These are phyloP conservation scores for Xylaria curta DNA, from an alignment of 495 filamentous ascomycete genomes.

Conservation along the genomic window DNA sequence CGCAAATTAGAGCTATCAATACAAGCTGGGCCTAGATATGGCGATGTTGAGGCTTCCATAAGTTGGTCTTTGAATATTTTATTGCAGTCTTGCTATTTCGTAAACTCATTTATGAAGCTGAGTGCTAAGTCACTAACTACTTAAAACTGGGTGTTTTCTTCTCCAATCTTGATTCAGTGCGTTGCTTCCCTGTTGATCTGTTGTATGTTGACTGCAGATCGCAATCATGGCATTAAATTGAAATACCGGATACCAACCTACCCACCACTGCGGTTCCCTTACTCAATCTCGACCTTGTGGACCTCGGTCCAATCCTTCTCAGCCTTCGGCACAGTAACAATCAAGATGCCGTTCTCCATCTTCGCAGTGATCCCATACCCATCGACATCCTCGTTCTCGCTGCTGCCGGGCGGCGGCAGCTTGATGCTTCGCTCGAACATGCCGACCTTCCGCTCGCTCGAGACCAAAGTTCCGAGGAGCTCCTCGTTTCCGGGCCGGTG, in stretches of 20 bases:
- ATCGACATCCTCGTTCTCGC: constrained; percentile 67
- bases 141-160: too few species aligned
- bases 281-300: constrained; percentile 66
- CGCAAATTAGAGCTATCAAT: too few species aligned
- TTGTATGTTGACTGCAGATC: too few species aligned
- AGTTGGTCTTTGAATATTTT: too few species aligned
- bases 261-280: constrained; percentile 5
- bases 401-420: constrained; percentile 51
- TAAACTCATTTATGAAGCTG: too few species aligned
- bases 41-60: too few species aligned
- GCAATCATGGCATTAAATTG: too few species aligned
- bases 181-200: too few species aligned
- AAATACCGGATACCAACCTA: background rate
- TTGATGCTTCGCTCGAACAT: constrained; percentile 74
- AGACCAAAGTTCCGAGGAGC: constrained; percentile 66
- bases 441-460: constrained; percentile 71
- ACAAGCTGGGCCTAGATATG: too few species aligned
- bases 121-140: too few species aligned
- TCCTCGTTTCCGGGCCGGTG: constrained; percentile 75
- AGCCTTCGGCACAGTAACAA: constrained; percentile 71
- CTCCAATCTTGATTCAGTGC: too few species aligned
- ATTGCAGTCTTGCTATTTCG: too few species aligned
- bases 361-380: constrained; percentile 71
- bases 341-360: constrained; percentile 64
- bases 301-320: constrained; percentile 66